Percentiles rank a stretch among this genome's conserved stretches.
Evolutionary conservation across 108 stramenopile genomes (phyloP).

Genomic region (Cylindrotheca fusiformis): DNA sequence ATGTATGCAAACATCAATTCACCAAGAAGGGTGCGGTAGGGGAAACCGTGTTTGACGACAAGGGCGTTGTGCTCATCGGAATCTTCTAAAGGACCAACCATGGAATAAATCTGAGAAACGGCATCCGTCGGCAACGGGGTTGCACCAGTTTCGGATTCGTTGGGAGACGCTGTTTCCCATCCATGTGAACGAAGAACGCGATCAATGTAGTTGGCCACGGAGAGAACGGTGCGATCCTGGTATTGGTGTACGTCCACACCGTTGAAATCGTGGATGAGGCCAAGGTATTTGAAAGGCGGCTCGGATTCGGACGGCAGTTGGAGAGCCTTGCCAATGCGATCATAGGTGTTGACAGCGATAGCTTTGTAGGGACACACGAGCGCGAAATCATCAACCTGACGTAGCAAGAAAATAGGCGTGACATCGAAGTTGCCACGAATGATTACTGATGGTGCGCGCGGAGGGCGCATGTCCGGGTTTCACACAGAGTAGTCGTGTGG

Average conservation of each 20-base stretch:
- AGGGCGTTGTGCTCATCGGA: background rate
- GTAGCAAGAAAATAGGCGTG: too few species aligned
- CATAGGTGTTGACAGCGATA: background rate
- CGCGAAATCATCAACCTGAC: conserved; percentile 51
- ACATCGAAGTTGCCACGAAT: conserved; percentile 13
- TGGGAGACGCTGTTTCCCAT: conserved; percentile 21
- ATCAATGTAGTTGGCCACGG: too few species aligned
- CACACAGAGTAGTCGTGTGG: too few species aligned
- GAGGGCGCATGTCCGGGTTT: too few species aligned
- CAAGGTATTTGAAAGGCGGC: too few species aligned
- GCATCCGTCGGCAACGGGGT: background rate
- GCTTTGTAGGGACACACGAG: too few species aligned
- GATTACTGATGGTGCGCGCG: too few species aligned
- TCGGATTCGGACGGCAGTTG: conserved; percentile 12
- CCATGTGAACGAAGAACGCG: conserved; percentile 25
- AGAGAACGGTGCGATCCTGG: too few species aligned
- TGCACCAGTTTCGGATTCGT: background rate
- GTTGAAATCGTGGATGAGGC: conserved; percentile 23
- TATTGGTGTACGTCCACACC: too few species aligned
- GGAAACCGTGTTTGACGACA: conserved; percentile 2
- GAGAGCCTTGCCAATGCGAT: too few species aligned
- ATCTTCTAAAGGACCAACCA: background rate
- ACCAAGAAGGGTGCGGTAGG: conserved; percentile 30
- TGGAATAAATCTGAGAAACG: conserved; percentile 1
- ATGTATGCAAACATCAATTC: conserved; percentile 46